These are phyloP conservation scores for Sanghuangporus sanghuang DNA, from an alignment of 1,284 basidiomycete genomes.

Conservation along the genomic window DNA sequence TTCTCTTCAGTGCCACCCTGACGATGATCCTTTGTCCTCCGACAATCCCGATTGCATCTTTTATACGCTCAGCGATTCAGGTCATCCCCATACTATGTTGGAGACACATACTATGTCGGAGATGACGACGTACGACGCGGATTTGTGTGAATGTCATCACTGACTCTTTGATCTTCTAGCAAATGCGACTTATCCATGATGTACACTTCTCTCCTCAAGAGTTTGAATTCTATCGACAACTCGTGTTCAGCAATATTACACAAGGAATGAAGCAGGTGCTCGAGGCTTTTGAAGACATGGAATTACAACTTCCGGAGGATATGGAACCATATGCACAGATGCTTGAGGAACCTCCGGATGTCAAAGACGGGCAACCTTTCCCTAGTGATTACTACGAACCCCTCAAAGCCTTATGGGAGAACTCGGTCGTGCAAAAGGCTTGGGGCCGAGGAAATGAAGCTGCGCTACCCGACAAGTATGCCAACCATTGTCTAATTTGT, in stretches of 20 bases:
- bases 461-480: slow-evolving; percentile 85
- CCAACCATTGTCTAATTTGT: slow-evolving; percentile 8
- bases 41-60: neutral
- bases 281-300: slow-evolving; percentile 87
- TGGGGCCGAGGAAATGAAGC: slow-evolving; percentile 79
- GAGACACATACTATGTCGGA: no score
- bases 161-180: slow-evolving; percentile 35
- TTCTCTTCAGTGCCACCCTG: neutral
- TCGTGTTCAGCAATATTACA: slow-evolving; percentile 89
- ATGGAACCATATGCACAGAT: slow-evolving; percentile 54
- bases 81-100: no score
- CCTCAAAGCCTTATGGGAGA: slow-evolving; percentile 73
- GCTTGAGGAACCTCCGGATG: slow-evolving; percentile 63
- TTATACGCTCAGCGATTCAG: neutral
- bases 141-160: no score
- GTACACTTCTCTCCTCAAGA: slow-evolving; percentile 73
- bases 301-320: slow-evolving; percentile 60
- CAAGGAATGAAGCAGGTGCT: slow-evolving; percentile 79
- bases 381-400: slow-evolving; percentile 60
- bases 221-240: slow-evolving; percentile 77
- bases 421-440: slow-evolving; percentile 69
- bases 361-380: slow-evolving; percentile 79
- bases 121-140: no score
- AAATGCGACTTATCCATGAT: slow-evolving; percentile 87
- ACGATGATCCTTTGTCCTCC: neutral